Evolutionary conservation across 116 monocot species (phyloP).

Genomic region (Iris pallida): DNA sequence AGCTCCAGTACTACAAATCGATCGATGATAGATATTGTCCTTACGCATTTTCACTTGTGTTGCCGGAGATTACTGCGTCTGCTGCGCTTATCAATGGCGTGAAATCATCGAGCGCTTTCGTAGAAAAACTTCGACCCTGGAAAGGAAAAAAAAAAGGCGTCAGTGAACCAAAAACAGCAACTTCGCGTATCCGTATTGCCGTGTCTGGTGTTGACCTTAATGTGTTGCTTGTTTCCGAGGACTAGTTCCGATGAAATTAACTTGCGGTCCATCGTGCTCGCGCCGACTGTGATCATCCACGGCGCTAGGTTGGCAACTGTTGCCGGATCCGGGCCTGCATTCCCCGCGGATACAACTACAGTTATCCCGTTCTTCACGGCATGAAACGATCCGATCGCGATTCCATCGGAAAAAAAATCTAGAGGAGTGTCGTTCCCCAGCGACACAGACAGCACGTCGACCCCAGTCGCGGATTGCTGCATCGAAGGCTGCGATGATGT

Average conservation of each 20-base stretch:
- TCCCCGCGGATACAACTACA: slow-evolving; percentile 55
- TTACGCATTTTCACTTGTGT: slow-evolving; percentile 21
- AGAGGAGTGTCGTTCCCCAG: slow-evolving; percentile 17
- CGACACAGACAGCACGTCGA: slow-evolving; percentile 55
- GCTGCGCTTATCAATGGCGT: slow-evolving; percentile 44
- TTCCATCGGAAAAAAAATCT: slow-evolving; percentile 25
- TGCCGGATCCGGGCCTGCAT: slow-evolving; percentile 24
- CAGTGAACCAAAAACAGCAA: too few species aligned
- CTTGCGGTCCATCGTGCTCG: slow-evolving; percentile 51
- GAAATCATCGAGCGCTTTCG: background rate
- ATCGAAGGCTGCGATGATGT: slow-evolving; percentile 57
- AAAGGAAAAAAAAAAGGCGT: background rate
- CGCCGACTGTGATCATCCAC: slow-evolving; percentile 58
- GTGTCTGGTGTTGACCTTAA: slow-evolving; percentile 13
- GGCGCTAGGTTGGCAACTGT: slow-evolving; percentile 49
- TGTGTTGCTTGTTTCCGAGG: background rate
- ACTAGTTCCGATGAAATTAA: slow-evolving; percentile 29
- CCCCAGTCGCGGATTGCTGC: slow-evolving; percentile 52
- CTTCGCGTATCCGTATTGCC: too few species aligned
- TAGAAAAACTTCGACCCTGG: background rate
- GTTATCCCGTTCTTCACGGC: slow-evolving; percentile 43
- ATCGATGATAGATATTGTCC: too few species aligned
- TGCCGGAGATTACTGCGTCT: slow-evolving; percentile 25
- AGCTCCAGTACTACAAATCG: too few species aligned
- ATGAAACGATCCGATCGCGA: slow-evolving; percentile 60